These are phyloP conservation scores for Diddensiella santjacobensis DNA, from an alignment of 805 yeast species.

Conservation along the genomic window DNA sequence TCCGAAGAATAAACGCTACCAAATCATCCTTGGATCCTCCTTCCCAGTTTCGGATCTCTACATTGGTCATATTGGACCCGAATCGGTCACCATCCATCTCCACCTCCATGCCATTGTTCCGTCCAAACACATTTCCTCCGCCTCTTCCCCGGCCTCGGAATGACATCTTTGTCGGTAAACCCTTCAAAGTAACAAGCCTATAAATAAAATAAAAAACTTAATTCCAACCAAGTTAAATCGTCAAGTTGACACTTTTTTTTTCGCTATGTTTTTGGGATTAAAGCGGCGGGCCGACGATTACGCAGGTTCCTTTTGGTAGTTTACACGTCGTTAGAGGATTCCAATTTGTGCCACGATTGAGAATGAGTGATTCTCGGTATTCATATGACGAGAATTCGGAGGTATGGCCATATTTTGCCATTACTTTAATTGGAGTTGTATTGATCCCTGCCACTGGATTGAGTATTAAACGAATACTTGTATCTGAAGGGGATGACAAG, in stretches of 20 bases:
- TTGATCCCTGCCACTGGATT: slow-evolving; percentile 58
- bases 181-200: too few relatives aligned
- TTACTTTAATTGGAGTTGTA: slow-evolving; percentile 65
- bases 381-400: slow-evolving; percentile 85
- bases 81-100: not conserved
- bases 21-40: slow-evolving; percentile 70
- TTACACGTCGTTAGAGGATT: too few relatives aligned
- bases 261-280: too few relatives aligned
- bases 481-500: slow-evolving; percentile 18
- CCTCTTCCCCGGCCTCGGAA: slow-evolving; percentile 16
- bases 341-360: too few relatives aligned
- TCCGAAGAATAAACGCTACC: slow-evolving; percentile 64
- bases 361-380: slow-evolving; percentile 54
- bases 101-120: not conserved
- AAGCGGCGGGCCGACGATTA: too few relatives aligned
- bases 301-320: too few relatives aligned
- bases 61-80: slow-evolving; percentile 27
- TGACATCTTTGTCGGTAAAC: too few relatives aligned
- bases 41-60: slow-evolving; percentile 78
- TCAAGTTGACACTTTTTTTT: too few relatives aligned
- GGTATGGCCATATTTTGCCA: slow-evolving; percentile 88
- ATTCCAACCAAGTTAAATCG: too few relatives aligned
- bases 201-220: too few relatives aligned
- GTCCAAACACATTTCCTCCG: slow-evolving; percentile 13
- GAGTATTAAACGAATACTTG: slow-evolving; percentile 20